phyloP scores from a whole-genome alignment of 2,329 filamentous ascomycete genomes.

The Paecilomyces dactylethromorphus region DNA sequence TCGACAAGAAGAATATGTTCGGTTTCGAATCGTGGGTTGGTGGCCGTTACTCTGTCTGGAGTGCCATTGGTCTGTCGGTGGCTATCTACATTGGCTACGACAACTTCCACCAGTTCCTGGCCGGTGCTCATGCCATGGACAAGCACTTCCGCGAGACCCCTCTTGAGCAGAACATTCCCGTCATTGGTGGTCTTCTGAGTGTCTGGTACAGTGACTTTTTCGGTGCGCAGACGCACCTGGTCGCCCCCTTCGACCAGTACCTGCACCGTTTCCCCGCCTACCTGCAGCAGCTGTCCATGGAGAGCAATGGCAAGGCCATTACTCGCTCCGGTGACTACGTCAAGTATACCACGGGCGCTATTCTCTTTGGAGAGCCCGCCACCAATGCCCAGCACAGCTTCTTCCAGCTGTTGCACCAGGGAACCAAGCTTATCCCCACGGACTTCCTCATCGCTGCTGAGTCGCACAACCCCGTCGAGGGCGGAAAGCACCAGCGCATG shows the following conservation, averaged over 20 bases:
- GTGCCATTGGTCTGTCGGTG: constrained; percentile 91
- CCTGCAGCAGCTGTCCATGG: constrained; percentile 98
- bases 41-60: constrained; percentile 98
- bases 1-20: constrained; percentile 99
- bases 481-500: constrained; percentile 82
- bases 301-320: constrained; percentile 97
- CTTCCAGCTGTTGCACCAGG: constrained; percentile 98
- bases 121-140: constrained; percentile 95
- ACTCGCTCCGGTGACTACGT: constrained; percentile 81
- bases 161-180: constrained; percentile 89
- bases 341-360: constrained; percentile 94
- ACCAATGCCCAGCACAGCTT: constrained; percentile 99
- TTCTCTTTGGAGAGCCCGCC: constrained; percentile 95
- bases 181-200: constrained; percentile 83
- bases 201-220: constrained; percentile 99
- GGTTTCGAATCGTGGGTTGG: constrained; percentile 98
- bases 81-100: constrained; percentile 93
- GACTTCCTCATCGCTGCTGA: constrained; percentile 96
- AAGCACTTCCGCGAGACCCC: constrained; percentile 92
- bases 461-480: constrained; percentile 90
- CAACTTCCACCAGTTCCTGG: constrained; percentile 95
- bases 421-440: constrained; percentile 95
- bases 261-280: constrained; percentile 98
- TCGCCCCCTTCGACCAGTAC: constrained; percentile 98
- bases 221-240: constrained; percentile 93